Evolutionary conservation across 2,329 filamentous ascomycete genomes (phyloP).

Genomic region (Colletotrichum simmondsii): DNA sequence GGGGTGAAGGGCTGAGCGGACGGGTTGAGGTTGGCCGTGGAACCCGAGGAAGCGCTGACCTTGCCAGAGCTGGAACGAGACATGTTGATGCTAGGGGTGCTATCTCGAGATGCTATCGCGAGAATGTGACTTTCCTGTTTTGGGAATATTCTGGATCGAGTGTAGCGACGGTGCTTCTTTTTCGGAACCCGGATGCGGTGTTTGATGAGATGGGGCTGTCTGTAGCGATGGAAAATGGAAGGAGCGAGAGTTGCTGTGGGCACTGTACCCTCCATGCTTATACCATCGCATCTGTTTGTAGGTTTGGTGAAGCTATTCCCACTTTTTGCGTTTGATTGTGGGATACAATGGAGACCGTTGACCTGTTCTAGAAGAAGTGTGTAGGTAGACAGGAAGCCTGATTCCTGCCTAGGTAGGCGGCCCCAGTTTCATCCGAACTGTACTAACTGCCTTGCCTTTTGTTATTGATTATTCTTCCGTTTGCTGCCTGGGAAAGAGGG

Average conservation of each 20-base stretch:
- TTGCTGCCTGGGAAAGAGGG: not conserved
- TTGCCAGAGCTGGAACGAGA: not conserved
- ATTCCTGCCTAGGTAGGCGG: not conserved
- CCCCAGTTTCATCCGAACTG: not conserved
- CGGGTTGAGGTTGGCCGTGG: not conserved
- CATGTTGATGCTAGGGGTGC: not conserved
- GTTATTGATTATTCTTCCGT: not conserved
- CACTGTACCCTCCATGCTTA: not conserved
- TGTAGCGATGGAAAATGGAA: not conserved
- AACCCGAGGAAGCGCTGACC: not conserved
- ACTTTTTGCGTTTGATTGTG: not conserved
- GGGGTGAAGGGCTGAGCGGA: conserved; percentile 1
- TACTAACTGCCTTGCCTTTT: not conserved
- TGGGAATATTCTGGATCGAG: not conserved
- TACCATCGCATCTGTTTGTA: not conserved
- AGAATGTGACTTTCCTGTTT: not conserved
- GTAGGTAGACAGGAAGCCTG: not conserved
- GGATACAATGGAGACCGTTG: not conserved
- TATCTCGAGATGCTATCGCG: not conserved
- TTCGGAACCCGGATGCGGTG: not conserved
- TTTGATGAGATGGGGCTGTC: not conserved
- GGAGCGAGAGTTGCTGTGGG: not conserved
- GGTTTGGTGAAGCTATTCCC: not conserved
- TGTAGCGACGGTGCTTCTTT: not conserved
- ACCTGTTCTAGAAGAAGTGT: not conserved